Evolutionary conservation across 2,329 filamentous ascomycete species (phyloP), one percentile per base, ranked within the genome.

Genomic region (Helicocarpus griseus): DNA sequence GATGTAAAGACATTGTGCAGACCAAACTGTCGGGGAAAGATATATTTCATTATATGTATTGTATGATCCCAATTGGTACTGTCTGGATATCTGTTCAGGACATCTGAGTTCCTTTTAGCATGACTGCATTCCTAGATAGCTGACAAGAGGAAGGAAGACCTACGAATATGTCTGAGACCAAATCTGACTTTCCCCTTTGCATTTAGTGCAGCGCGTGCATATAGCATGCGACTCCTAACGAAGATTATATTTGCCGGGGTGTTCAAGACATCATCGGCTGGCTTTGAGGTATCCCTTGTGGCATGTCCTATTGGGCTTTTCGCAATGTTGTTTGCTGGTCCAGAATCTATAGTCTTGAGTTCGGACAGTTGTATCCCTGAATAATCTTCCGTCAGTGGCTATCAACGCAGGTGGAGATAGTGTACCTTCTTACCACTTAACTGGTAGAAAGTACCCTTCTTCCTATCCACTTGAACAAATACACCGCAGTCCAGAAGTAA

Each of bases 1-100:
- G 83, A 87, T 0, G 83, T 89, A 64, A 97, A 96, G n/a, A 86
- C 89, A 67, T 97, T 98, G 63, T 95, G 89, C 3, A 98, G 73
- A 13, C 81, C 81, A 62, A 95, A 97, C 62, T 97, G 90, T 9
- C 85, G 78, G 29, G 93, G 93, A 60, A 98, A 98, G 1, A 98
- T 83, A 67, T 97, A 91, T 74, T 91, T 93, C 79, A 95, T 81
- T 19, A 95, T 69, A 58, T 86, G 87, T 9, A 82, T 63, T 0
- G 82, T 86, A 56, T 85, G 78, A 11, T 68, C 62, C 1, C 73
- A 61, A 59, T 79, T 71, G 35, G 70, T 55, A 38, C 67, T 54
- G 60, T 77, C 61, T 33, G 76, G 69, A 57, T 77, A 86, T 21
- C 89, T 81, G 63, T 93, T 95, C 22, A 97, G 68, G 2, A 90